Evolutionary conservation across 352 stramenopile species (phyloP), one percentile per base, ranked within the genome.

Genomic region (Pythium sp.): DNA sequence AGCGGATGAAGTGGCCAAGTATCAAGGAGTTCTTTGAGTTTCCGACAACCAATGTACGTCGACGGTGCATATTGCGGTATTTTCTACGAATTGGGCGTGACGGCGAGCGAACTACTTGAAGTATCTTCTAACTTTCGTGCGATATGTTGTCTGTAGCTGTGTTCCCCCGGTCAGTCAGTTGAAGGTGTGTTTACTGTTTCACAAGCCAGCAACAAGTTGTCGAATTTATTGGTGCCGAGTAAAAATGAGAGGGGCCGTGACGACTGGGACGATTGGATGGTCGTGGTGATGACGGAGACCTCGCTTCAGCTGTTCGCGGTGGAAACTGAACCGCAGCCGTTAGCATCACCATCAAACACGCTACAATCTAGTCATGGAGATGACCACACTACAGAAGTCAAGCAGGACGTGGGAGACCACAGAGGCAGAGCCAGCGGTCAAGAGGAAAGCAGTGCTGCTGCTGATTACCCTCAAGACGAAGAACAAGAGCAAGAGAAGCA

Each of bases 21-120:
- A 65, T 86, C 58, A 78, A 76, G 58, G 75, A 80, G 26, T 84
- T 71, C 28, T 78, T 84, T 26, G 75, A 73, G 9, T 72, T 73
- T 32, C 66, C 67, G 3, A 43, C 46, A 5, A 56, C 74, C 53
- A 28, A 41, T 55, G 79, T 84, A 64, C 36, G 77, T 60, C 2
- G 5, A 6, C 12, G 0, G 11, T 47, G 8, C 7, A 11, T 32
- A 6, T 22, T 22, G 4, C 15, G 18, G 2, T n/a, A 30, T 47
- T 62, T 47, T 62, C 30, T 47, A 30, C 8, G 32, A 22, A 24
- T 3, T 24, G 7, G 1, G 4, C 14, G 18, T 47, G 4, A 11
- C 6, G 32, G 20, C 18, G n/a, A 43, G 18, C 7, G 28, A 47
- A 32, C 56, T 59, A 15, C 20, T 32, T 32, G 30, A 32, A 32